These are phyloP conservation scores for Suhomyces maxii DNA, from an alignment of 1,139 yeast species.

Conservation along the genomic window DNA sequence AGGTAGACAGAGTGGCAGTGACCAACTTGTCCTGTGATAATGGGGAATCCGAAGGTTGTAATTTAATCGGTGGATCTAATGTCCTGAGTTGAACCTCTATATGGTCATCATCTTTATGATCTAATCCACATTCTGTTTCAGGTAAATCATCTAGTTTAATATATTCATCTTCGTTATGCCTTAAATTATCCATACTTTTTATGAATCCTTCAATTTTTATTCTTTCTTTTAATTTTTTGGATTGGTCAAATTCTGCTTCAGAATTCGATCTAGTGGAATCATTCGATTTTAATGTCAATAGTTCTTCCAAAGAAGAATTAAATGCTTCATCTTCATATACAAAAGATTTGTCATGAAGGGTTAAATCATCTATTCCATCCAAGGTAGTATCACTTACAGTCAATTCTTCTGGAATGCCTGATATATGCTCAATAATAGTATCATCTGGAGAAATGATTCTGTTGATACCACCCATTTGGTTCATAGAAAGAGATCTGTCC, in stretches of 20 bases:
- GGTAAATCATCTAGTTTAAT: slow-evolving; percentile 15
- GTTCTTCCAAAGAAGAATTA: slow-evolving; percentile 25
- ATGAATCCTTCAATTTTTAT: slow-evolving; percentile 20
- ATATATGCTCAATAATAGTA: slow-evolving; percentile 6
- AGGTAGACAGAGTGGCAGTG: slow-evolving; percentile 4
- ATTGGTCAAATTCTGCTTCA: not conserved
- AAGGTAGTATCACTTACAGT: slow-evolving; percentile 10
- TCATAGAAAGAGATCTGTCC: not conserved
- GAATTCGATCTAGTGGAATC: slow-evolving; percentile 23
- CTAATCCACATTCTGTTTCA: slow-evolving; percentile 16
- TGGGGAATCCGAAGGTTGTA: not conserved
- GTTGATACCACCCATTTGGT: not conserved
- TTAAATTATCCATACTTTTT: slow-evolving; percentile 30
- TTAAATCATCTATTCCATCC: slow-evolving; percentile 9
- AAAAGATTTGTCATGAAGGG: slow-evolving; percentile 12
- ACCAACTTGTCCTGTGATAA: slow-evolving; percentile 3
- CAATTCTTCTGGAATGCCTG: not conserved
- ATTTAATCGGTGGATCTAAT: slow-evolving; percentile 11
- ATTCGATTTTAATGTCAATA: slow-evolving; percentile 22
- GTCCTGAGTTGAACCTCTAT: not conserved
- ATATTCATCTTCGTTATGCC: slow-evolving; percentile 32
- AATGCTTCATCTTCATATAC: slow-evolving; percentile 21
- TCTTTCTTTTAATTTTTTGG: slow-evolving; percentile 1
- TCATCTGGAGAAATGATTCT: not conserved
- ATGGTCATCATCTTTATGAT: slow-evolving; percentile 8